Base-by-base conservation (phyloP, 2,329 filamentous ascomycete species). In the Lachnum nothofagi region DNA sequence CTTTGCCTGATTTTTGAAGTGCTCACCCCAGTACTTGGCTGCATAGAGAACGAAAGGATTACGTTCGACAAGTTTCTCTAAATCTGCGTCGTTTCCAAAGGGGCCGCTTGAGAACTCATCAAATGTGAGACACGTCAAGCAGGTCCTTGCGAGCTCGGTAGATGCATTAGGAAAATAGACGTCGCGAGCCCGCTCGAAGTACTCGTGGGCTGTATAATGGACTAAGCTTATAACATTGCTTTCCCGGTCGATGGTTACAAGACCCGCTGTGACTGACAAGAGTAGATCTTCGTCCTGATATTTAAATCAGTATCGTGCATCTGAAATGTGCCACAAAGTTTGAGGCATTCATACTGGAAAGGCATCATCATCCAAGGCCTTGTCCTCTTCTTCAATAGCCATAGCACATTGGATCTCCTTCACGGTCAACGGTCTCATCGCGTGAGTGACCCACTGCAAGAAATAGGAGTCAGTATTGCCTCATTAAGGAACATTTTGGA, bases 11-110 rank as follows among this genome's bases (percentile, higher is more conserved):
- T n/a, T n/a, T n/a, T n/a, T n/a, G n/a, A n/a, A n/a, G n/a, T n/a
- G n/a, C n/a, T n/a, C n/a, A n/a, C n/a, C 67, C 68, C 67, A 69
- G 49, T 65, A 51, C 1, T 19, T 9, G 7, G 65, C 50, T 0
- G 66, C 63, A 34, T 70, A 70, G 2, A 50, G 7, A 46, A 60
- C 65, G 16, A 70, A 44, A 5, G 46, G 43, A 51, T 67, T 41
- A 17, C 10, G 23, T 14, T 41, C 14, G 2, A 65, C 20, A 5
- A 65, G 54, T 19, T 51, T 14, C 5, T 60, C 31, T 35, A 61
- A 58, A 3, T 61, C 51, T 6, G 55, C 31, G 17, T 58, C 39
- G 0, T 17, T 61, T 23, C 22, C 22, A 51, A 57, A 64, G 25
- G 23, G 22, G 2, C 62, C 58, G 20, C 20, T 54, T 20, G 47